Percentiles rank a stretch among this genome's conserved stretches.
Evolutionary conservation across 257 asterid genomes (phyloP).

Genomic region (Ballota nigra): DNA sequence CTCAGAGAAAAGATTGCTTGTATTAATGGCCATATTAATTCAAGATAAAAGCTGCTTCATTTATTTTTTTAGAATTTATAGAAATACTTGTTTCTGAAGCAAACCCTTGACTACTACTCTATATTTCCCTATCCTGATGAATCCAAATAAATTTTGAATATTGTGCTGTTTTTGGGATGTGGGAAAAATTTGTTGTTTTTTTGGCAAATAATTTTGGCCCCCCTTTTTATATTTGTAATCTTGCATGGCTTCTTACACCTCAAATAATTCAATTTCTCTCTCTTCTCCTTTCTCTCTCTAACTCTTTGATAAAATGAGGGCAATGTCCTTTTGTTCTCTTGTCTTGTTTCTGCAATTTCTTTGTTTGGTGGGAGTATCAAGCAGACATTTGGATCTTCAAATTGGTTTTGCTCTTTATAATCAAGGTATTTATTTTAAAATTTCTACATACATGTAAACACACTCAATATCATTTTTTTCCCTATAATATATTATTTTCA

Average conservation of each 20-base stretch:
- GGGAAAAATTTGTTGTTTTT: slow-evolving; percentile 5
- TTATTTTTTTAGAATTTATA: slow-evolving; percentile 6
- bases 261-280: neutral
- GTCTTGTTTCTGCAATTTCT: slow-evolving; percentile 36
- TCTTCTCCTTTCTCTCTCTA: slow-evolving; percentile 17
- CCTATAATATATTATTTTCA: neutral
- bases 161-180: slow-evolving; percentile 15
- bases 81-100: slow-evolving; percentile 57
- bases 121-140: slow-evolving; percentile 15
- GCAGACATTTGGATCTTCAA: slow-evolving; percentile 37
- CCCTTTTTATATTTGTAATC: slow-evolving; percentile 30
- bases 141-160: slow-evolving; percentile 6
- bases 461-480: neutral
- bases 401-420: slow-evolving; percentile 20
- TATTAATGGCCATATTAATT: neutral
- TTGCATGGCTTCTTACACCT: slow-evolving; percentile 22
- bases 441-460: neutral
- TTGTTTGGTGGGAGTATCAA: slow-evolving; percentile 33
- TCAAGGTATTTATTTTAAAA: slow-evolving; percentile 2
- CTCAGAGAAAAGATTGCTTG: slow-evolving; percentile 17
- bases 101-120: slow-evolving; percentile 28
- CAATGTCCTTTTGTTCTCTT: slow-evolving; percentile 22
- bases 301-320: slow-evolving; percentile 30
- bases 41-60: slow-evolving; percentile 4
- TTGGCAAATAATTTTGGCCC: slow-evolving; percentile 1